phyloP scores from a whole-genome alignment of 1,284 basidiomycete genomes.

The Apiotrichum veenhuisii region DNA sequence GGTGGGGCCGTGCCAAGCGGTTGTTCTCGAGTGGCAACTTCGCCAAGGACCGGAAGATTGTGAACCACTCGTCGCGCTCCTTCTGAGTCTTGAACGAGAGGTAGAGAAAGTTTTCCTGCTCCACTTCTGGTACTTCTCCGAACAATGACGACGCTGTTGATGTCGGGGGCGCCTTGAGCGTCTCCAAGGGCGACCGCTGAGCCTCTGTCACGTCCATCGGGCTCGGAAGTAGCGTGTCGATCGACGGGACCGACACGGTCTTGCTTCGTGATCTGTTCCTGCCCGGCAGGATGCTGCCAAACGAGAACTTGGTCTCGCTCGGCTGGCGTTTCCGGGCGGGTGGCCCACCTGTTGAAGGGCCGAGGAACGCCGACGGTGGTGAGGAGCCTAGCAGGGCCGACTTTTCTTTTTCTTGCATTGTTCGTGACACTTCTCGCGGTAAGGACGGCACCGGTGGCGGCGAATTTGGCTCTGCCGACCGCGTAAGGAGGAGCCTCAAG shows the following conservation, averaged over 20 bases:
- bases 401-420: background rate
- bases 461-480: background rate
- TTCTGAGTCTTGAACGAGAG: constrained; percentile 9
- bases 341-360: background rate
- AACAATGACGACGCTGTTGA: background rate
- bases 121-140: background rate
- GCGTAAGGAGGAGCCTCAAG: constrained; percentile 3
- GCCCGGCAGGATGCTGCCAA: background rate
- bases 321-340: constrained; percentile 1
- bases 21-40: constrained; percentile 3
- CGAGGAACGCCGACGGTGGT: background rate
- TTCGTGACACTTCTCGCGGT: background rate
- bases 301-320: constrained; percentile 3
- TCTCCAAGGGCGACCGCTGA: background rate
- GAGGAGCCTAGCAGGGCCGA: background rate
- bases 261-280: constrained; percentile 7
- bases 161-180: background rate
- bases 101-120: constrained; percentile 5
- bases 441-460: background rate
- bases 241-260: constrained; percentile 3
- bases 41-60: constrained; percentile 16
- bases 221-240: background rate
- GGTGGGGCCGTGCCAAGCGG: constrained; percentile 11
- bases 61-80: constrained; percentile 22
- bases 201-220: background rate